Evolutionary conservation across 805 yeast genomes (phyloP).

Genomic region (Myxozyma lipomycoides): DNA sequence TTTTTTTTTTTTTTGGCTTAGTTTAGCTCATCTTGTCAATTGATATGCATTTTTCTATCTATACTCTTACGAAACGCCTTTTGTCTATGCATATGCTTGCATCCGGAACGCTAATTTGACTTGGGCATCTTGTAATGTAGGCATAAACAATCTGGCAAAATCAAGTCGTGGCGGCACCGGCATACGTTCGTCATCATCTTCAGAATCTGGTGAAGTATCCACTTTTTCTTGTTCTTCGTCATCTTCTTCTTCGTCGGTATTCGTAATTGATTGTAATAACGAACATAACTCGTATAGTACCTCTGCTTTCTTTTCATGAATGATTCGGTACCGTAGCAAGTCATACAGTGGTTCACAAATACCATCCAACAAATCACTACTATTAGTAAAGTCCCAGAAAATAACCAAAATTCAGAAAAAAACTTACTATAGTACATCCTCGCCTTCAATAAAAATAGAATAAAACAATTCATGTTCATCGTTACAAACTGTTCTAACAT

Average conservation of each 20-base stretch:
- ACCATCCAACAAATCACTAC: conserved; percentile 52
- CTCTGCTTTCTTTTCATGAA: conserved; percentile 66
- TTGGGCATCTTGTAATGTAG: conserved; percentile 73
- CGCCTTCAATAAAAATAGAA: conserved; percentile 46
- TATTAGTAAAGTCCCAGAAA: too few species aligned
- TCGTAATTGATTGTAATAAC: conserved; percentile 44
- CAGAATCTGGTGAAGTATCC: background rate
- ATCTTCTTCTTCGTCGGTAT: conserved; percentile 30
- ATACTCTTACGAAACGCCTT: too few species aligned
- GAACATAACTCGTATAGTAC: conserved; percentile 72
- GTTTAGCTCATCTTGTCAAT: too few species aligned
- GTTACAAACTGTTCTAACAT: conserved; percentile 54
- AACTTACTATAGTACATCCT: conserved; percentile 39
- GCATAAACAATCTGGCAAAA: conserved; percentile 60
- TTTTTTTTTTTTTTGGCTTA: too few species aligned
- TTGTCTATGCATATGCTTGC: too few species aligned
- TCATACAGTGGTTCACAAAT: conserved; percentile 78
- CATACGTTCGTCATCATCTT: conserved; percentile 21
- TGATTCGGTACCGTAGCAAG: conserved; percentile 56
- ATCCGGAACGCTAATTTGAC: conserved; percentile 74
- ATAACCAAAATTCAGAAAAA: background rate
- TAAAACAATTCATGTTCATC: conserved; percentile 60
- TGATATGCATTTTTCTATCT: too few species aligned
- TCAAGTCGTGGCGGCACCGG: conserved; percentile 36
- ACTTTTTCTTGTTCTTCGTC: background rate